Conservation (phyloP, 2,329 filamentous ascomycete species). For the Pestalotiopsis sp. region DNA sequence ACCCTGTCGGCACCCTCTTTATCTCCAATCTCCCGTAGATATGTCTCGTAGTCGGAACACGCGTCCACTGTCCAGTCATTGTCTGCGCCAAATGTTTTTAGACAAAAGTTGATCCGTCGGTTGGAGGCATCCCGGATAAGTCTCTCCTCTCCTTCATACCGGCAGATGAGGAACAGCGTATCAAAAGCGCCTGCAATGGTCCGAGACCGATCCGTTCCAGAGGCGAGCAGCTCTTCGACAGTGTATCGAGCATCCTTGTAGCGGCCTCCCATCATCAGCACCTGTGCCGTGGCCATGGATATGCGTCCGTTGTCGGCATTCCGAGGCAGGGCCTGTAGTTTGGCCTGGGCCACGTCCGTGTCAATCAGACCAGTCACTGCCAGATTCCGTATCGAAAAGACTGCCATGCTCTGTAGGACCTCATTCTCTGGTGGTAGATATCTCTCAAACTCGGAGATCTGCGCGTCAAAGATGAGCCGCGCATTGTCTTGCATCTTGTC, state of each 20-base stretch:
- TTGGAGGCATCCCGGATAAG: slow-evolving; percentile 2
- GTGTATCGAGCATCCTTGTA: slow-evolving; percentile 8
- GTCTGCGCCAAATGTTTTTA: slow-evolving; percentile 4
- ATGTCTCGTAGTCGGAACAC: slow-evolving; percentile 3
- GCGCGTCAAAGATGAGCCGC: slow-evolving; percentile 4
- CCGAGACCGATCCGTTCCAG: not conserved
- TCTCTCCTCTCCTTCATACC: slow-evolving; percentile 2
- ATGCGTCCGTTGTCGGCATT: slow-evolving; percentile 2
- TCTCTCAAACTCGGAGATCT: slow-evolving; percentile 6
- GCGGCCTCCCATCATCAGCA: not conserved
- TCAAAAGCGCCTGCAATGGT: slow-evolving; percentile 6
- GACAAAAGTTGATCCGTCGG: slow-evolving; percentile 8
- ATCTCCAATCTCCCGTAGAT: slow-evolving; percentile 6
- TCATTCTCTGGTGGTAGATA: not conserved
- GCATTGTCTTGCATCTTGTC: slow-evolving; percentile 3
- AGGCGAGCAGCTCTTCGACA: not conserved
- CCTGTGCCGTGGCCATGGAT: slow-evolving; percentile 2
- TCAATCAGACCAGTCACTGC: slow-evolving; percentile 7
- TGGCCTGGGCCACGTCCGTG: not conserved
- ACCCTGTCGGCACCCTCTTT: not conserved
- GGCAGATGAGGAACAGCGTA: slow-evolving; percentile 7
- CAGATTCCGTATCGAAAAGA: slow-evolving; percentile 6
- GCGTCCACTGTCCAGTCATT: slow-evolving; percentile 11
- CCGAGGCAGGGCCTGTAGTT: not conserved
- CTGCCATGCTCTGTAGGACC: not conserved